Conservation (phyloP, 2,329 filamentous ascomycete genomes). For the Simplicillium aogashimaense region DNA sequence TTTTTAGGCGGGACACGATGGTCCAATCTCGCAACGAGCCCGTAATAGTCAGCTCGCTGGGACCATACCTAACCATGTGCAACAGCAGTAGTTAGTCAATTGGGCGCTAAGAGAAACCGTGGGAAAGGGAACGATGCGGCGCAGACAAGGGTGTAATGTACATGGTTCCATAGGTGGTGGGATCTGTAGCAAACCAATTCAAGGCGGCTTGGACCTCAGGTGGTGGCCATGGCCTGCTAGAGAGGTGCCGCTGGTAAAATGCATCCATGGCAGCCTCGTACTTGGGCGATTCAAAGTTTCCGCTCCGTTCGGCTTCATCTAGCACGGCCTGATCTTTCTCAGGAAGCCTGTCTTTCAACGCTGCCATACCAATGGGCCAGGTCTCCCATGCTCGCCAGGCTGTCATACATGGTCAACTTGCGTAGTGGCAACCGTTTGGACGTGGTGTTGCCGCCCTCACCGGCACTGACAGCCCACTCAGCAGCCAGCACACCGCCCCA, state of each 20-base stretch:
- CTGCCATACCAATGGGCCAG: slow-evolving; percentile 10
- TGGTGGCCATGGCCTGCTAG: slow-evolving; percentile 17
- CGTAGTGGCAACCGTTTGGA: too few relatives aligned
- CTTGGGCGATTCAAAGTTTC: slow-evolving; percentile 16
- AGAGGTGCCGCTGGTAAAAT: slow-evolving; percentile 20
- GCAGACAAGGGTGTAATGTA: slow-evolving; percentile 12
- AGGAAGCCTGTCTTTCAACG: slow-evolving; percentile 11
- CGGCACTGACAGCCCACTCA: slow-evolving; percentile 22
- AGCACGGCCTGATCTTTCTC: slow-evolving; percentile 12
- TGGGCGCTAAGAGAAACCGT: neutral
- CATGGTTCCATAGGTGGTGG: slow-evolving; percentile 13
- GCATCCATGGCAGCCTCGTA: slow-evolving; percentile 19
- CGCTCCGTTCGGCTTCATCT: slow-evolving; percentile 12
- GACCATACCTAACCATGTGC: slow-evolving; percentile 21
- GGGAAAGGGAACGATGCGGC: neutral
- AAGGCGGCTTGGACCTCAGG: slow-evolving; percentile 19
- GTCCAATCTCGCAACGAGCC: slow-evolving; percentile 18
- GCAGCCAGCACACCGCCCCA: slow-evolving; percentile 43
- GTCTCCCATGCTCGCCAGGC: slow-evolving; percentile 18
- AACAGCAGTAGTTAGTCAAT: too few relatives aligned
- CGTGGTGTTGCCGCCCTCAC: too few relatives aligned
- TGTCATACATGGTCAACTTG: slow-evolving; percentile 17
- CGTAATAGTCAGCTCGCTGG: slow-evolving; percentile 11
- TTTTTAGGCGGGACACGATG: slow-evolving; percentile 10
- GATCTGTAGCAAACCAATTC: slow-evolving; percentile 18